phyloP scores from a whole-genome alignment of 2,329 filamentous ascomycete species.

The Aureobasidium sp. region DNA sequence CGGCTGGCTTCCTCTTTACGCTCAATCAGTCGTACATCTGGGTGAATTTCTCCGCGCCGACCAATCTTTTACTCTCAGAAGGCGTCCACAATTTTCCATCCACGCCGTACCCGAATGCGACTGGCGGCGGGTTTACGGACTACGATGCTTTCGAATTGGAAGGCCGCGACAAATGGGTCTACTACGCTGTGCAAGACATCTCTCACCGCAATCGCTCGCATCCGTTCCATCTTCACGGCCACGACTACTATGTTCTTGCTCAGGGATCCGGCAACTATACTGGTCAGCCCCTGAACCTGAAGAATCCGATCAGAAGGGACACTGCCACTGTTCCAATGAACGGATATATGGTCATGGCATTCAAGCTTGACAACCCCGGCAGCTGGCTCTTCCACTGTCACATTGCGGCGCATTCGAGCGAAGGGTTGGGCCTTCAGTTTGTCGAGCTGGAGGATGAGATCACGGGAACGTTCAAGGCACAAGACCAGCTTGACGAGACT shows the following conservation, averaged over 20 bases:
- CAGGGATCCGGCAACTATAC: slow-evolving; percentile 20
- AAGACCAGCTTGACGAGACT: not conserved
- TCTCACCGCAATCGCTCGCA: too few relatives aligned
- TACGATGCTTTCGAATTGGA: too few relatives aligned
- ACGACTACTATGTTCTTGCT: slow-evolving; percentile 30
- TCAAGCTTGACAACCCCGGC: slow-evolving; percentile 37
- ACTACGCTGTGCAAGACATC: too few relatives aligned
- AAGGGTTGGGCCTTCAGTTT: slow-evolving; percentile 14
- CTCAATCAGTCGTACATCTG: too few relatives aligned
- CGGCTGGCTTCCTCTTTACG: too few relatives aligned
- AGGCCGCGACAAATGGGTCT: too few relatives aligned
- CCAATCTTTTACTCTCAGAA: too few relatives aligned
- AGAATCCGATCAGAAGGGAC: slow-evolving; percentile 36
- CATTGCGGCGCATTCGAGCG: slow-evolving; percentile 17
- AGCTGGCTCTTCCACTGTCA: slow-evolving; percentile 28
- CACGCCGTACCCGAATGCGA: too few relatives aligned
- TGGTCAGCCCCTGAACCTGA: slow-evolving; percentile 21
- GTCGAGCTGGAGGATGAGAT: not conserved
- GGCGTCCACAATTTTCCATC: too few relatives aligned
- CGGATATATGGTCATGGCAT: slow-evolving; percentile 37
- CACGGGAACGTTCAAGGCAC: slow-evolving; percentile 14
- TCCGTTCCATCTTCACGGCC: slow-evolving; percentile 26
- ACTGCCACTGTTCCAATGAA: slow-evolving; percentile 32
- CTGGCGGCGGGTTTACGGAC: too few relatives aligned
- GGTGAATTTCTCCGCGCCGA: too few relatives aligned